Conservation (phyloP, 352 stramenopile species). For the Pythium pyrilobum region DNA sequence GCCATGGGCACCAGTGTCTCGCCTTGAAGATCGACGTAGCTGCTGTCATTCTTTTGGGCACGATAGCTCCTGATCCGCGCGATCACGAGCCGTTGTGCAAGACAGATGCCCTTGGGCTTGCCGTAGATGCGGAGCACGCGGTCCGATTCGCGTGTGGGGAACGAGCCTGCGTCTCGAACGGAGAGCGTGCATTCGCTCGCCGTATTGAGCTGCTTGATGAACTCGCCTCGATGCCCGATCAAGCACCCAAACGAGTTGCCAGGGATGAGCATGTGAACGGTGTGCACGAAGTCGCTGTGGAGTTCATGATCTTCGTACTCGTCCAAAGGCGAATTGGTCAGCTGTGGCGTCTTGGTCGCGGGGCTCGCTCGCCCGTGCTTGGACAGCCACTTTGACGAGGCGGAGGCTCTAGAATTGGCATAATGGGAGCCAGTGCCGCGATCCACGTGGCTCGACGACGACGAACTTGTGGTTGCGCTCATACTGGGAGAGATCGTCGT, state of each 20-base stretch:
- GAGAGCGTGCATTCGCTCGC: conserved; percentile 49
- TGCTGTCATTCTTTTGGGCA: conserved; percentile 37
- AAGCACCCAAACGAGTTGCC: conserved; percentile 40
- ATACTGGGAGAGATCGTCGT: conserved; percentile 12
- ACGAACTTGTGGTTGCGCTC: conserved; percentile 12
- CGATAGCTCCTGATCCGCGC: conserved; percentile 45
- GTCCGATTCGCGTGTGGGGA: conserved; percentile 36
- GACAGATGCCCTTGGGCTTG: conserved; percentile 46
- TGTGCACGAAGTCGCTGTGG: conserved; percentile 47
- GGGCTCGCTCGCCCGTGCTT: neutral
- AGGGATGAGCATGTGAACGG: conserved; percentile 64
- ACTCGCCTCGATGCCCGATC: conserved; percentile 40
- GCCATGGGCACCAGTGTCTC: conserved; percentile 27
- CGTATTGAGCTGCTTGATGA: conserved; percentile 43
- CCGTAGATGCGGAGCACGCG: conserved; percentile 57
- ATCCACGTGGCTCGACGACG: conserved; percentile 7
- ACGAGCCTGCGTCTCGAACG: conserved; percentile 30
- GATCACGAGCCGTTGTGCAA: conserved; percentile 59
- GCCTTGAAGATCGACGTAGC: conserved; percentile 38
- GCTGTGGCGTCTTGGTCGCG: neutral
- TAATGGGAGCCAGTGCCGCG: too few relatives aligned
- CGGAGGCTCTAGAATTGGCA: neutral
- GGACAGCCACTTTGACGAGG: neutral
- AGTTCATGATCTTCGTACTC: conserved; percentile 57
- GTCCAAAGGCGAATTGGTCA: conserved; percentile 24